Base-by-base conservation (phyloP, 805 yeast genomes). In the Wickerhamomyces subpelliculosus region DNA sequence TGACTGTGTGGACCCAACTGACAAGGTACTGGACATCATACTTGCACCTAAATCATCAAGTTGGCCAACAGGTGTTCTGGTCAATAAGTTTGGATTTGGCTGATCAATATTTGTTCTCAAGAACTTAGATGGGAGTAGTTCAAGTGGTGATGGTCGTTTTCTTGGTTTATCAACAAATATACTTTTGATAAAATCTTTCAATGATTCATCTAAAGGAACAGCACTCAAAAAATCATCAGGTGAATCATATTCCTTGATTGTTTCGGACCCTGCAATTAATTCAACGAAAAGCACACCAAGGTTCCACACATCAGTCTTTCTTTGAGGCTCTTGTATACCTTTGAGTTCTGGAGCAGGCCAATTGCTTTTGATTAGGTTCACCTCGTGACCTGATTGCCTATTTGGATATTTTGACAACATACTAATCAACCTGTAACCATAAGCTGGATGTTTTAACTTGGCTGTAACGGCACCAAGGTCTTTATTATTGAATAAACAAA, bases 241-340 rank as follows among this genome's bases (percentile, higher is more conserved):
- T 1, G 78, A 73, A 4, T 70, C 62, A 49, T 67, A 82, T 19
- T 71, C 74, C 10, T 74, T 68, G 1, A 75, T 61, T 1, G 72
- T 64, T 34, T 75, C 78, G 3, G 67, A 61, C 0, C 95, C 90
- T 32, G 72, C 65, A 4, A 85, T 67, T 55, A 80, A 64, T 45
- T 83, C 78, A 14, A 79, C 68, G 47, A 90, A 80, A 7, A 84
- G 57, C 0, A 85, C 85, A 8, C 97, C 98, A 28, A 88, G 61
- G 52, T 84, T 84, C 97, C 97, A 93, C 9, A 93, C 82, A 63
- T 93, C 98, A 0, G 96, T 80, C 57, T 87, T 84, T 27, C 88
- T 66, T 40, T 81, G 81, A 12, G 84, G 80, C 40, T 70, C 74
- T 26, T 59, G 51, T 35, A 55, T 61, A 13, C 52, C 55, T 10